A percentile compares a stretch with the other conserved stretches of the same genome.
These are phyloP conservation scores for Kuraishia piskuri DNA, from an alignment of 805 yeast genomes.

Conservation along the genomic window DNA sequence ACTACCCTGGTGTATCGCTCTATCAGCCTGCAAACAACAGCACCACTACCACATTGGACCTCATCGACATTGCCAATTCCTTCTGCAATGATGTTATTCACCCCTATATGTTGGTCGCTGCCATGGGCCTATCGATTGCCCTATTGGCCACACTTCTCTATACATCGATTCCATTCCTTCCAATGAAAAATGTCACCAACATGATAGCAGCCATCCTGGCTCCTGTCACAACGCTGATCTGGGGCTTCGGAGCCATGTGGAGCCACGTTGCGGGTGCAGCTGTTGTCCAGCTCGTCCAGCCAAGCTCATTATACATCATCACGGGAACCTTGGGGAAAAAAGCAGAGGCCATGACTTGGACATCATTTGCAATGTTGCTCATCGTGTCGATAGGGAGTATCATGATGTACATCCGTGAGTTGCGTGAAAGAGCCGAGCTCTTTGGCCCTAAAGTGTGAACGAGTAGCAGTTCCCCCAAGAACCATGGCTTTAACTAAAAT, in stretches of 20 bases:
- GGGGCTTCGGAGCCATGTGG: constrained; percentile 65
- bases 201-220: constrained; percentile 23
- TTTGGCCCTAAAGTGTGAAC: not conserved
- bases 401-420: constrained; percentile 24
- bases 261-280: constrained; percentile 47
- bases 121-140: constrained; percentile 33
- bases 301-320: constrained; percentile 42
- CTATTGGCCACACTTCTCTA: constrained; percentile 34
- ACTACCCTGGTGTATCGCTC: constrained; percentile 24
- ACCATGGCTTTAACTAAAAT: too few relatives aligned
- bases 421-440: constrained; percentile 8
- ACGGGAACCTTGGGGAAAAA: constrained; percentile 35
- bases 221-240: constrained; percentile 31
- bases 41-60: constrained; percentile 28
- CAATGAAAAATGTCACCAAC: constrained; percentile 23
- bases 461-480: too few relatives aligned
- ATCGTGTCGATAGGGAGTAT: constrained; percentile 31
- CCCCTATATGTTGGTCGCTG: constrained; percentile 44
- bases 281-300: constrained; percentile 31
- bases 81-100: constrained; percentile 40
- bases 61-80: constrained; percentile 35
- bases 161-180: constrained; percentile 39
- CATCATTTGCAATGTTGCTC: constrained; percentile 40
- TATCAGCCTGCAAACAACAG: constrained; percentile 23
- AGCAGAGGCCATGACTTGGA: constrained; percentile 56